Percentiles rank a stretch among this genome's conserved stretches.
phyloP scores from a whole-genome alignment of 805 yeast species.

The Maudiozyma saulgeensis region DNA sequence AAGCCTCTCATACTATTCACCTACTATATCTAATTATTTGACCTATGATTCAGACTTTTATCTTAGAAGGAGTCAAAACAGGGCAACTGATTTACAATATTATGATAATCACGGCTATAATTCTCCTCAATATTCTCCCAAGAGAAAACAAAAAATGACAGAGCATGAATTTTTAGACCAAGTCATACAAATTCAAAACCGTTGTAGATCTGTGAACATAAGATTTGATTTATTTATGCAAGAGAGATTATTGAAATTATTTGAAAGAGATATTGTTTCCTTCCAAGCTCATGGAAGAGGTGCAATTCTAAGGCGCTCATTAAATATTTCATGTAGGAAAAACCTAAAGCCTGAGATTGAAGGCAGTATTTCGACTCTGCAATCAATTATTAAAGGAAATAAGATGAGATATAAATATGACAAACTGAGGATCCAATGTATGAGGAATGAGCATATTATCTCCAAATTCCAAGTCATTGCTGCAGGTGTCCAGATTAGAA shows the following conservation, averaged over 20 bases:
- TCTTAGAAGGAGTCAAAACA: conserved; percentile 22
- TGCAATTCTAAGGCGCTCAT: conserved; percentile 13
- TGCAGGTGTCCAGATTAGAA: conserved; percentile 32
- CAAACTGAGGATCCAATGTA: conserved; percentile 13
- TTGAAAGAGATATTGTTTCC: conserved; percentile 39
- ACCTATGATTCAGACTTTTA: conserved; percentile 23
- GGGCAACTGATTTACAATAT: conserved; percentile 17
- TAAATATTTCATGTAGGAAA: background rate
- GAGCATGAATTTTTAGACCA: conserved; percentile 22
- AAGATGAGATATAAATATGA: conserved; percentile 21
- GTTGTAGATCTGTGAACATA: conserved; percentile 57
- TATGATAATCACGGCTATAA: conserved; percentile 17
- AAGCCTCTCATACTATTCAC: conserved; percentile 27
- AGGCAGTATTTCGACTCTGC: conserved; percentile 31
- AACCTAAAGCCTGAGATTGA: conserved; percentile 7
- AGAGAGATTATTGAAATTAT: conserved; percentile 50
- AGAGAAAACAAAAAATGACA: conserved; percentile 22
- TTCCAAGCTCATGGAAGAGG: conserved; percentile 50
- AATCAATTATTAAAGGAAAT: conserved; percentile 46
- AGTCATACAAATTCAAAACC: conserved; percentile 53
- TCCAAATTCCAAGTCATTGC: conserved; percentile 31
- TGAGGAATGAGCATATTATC: conserved; percentile 22
- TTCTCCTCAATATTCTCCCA: conserved; percentile 23
- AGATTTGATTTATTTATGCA: conserved; percentile 58
- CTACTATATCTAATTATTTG: conserved; percentile 21